Evolutionary conservation across 345 rosid genomes (phyloP).

Genomic region (Noccaea bulbosa): DNA sequence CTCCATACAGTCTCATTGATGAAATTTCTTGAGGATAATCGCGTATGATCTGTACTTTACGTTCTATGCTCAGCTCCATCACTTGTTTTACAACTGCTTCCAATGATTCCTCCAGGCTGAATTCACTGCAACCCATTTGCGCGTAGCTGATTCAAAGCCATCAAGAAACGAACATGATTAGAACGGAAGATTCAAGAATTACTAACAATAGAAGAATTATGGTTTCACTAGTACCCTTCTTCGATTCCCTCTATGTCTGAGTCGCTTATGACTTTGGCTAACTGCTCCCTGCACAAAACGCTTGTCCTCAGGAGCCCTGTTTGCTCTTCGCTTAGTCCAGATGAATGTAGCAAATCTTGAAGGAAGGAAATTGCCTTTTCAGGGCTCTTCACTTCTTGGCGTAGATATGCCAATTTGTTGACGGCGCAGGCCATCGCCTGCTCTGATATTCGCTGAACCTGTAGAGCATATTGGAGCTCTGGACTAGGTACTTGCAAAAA

Average conservation of each 20-base stretch:
- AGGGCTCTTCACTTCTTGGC: slow-evolving; percentile 62
- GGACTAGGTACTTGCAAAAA: slow-evolving; percentile 81
- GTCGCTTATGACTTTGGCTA: slow-evolving; percentile 63
- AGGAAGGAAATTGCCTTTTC: slow-evolving; percentile 59
- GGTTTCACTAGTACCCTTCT: slow-evolving; percentile 59
- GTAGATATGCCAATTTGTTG: slow-evolving; percentile 67
- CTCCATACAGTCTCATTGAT: slow-evolving; percentile 67
- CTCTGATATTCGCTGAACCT: slow-evolving; percentile 74
- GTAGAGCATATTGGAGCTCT: slow-evolving; percentile 75
- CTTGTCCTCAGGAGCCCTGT: slow-evolving; percentile 58
- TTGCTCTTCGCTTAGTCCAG: slow-evolving; percentile 64
- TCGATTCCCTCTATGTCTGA: slow-evolving; percentile 71
- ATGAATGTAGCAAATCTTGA: slow-evolving; percentile 56
- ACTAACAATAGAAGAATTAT: slow-evolving; percentile 16
- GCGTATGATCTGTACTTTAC: slow-evolving; percentile 54
- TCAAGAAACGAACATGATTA: slow-evolving; percentile 5
- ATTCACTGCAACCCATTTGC: slow-evolving; percentile 55
- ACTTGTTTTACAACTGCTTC: slow-evolving; percentile 68
- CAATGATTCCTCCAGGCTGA: slow-evolving; percentile 66
- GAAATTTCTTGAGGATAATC: slow-evolving; percentile 59
- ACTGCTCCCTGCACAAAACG: slow-evolving; percentile 66
- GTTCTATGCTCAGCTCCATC: slow-evolving; percentile 58
- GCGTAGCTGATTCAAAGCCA: slow-evolving; percentile 55
- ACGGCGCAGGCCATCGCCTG: slow-evolving; percentile 61
- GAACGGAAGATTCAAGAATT: background rate